Evolutionary conservation across 2,329 filamentous ascomycete species (phyloP).

Genomic region (Monilinia aucupariae): DNA sequence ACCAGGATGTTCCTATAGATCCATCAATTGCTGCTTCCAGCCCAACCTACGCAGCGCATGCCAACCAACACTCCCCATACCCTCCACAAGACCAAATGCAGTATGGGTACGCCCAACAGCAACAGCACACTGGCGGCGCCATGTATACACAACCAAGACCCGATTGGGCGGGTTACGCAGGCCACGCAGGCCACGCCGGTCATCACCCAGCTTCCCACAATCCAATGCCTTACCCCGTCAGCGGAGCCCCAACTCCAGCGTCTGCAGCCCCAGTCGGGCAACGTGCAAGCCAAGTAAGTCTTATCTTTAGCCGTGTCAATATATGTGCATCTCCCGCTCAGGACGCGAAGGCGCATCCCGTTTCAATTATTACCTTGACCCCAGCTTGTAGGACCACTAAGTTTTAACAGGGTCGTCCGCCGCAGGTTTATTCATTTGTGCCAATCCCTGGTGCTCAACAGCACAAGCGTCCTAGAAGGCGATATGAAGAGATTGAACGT

Average conservation of each 20-base stretch:
- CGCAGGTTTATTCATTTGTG: conserved; percentile 95
- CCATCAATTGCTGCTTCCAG: conserved; percentile 90
- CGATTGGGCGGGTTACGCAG: conserved; percentile 64
- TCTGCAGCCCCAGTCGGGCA: neutral
- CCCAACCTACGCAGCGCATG: conserved; percentile 76
- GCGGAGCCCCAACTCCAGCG: neutral
- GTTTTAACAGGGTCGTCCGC: conserved; percentile 43
- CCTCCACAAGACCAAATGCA: conserved; percentile 80
- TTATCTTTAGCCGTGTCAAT: neutral
- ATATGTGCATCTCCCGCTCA: neutral
- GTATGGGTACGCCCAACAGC: conserved; percentile 63
- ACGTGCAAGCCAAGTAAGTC: conserved; percentile 2
- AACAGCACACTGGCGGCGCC: conserved; percentile 49
- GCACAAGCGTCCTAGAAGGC: conserved; percentile 86
- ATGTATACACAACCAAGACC: conserved; percentile 67
- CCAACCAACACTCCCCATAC: conserved; percentile 78
- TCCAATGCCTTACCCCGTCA: neutral
- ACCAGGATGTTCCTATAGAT: conserved; percentile 98
- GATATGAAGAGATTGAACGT: conserved; percentile 97
- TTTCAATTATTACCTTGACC: conserved; percentile 17
- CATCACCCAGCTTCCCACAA: conserved; percentile 30
- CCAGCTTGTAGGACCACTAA: conserved; percentile 2
- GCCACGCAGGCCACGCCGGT: conserved; percentile 47
- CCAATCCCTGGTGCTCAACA: conserved; percentile 95
- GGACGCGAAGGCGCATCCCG: neutral